Base-by-base conservation (phyloP, 352 stramenopile species). In the Pythium diclinum region DNA sequence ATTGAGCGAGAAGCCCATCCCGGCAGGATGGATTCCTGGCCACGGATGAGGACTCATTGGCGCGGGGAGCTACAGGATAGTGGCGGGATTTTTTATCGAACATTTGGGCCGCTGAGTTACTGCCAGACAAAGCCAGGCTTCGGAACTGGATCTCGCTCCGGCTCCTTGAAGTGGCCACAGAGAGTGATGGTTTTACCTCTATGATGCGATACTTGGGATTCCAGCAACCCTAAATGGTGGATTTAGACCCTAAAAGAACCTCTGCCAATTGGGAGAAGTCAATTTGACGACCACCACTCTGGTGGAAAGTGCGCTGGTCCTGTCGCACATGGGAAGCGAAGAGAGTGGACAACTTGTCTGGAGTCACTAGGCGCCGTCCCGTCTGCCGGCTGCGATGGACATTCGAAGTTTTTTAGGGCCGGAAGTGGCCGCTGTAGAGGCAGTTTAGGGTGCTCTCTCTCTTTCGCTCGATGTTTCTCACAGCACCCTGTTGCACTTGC, bases 131-230 rank as follows among this genome's bases (percentile, higher is more conserved):
- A 56, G 60, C 44, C 51, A 51, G 60, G 11, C 16, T 30, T 1
- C 25, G 13, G 40, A 66, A 66, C 60, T 51, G 60, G 23, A 59
- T 60, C 51, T 66, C 32, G 49, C 60, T 61, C 60, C 60, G 60
- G 60, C 60, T 66, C 30, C 23, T 66, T 66, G 60, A 61, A 60
- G 60, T 61, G 49, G 17, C 34, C 23, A 14, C 6, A 0, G 6
- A 11, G 49, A 63, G 46, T 63, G 57, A 53, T 57, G 19, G 47
- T 51, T 14, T 13, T 14, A 58, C 52, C 40, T 23, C 40, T 19
- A 54, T 19, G n/a, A 56, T 34, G 11, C 1, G 9, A 34, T 36
- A 34, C 28, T 3, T 38, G 23, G 17, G 25, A 28, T 28, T 28
- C 25, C 25, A 28, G 25, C 25, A 28, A 28, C 25, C 25, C 25